Evolutionary conservation across 495 filamentous ascomycete genomes (phyloP), one percentile per base, ranked within the genome.

Genomic region (Penicillium bialowiezense): DNA sequence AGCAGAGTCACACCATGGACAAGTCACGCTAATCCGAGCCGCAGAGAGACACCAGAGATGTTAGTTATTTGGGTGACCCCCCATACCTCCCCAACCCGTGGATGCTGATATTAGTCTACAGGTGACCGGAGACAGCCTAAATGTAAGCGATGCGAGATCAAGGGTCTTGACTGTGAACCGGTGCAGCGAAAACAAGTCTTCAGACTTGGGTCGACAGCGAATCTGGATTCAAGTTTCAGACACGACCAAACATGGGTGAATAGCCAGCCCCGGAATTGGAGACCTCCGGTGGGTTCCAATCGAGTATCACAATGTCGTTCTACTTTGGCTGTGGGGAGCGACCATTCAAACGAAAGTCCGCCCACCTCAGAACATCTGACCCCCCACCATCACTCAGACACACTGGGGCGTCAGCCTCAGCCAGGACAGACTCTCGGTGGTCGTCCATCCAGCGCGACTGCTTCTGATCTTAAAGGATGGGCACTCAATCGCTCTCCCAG

Each of bases 161-260:
- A 50, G 32, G 44, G 56, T 0, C 56, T 60, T 14, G 41, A 50
- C 0, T 60, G 56, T 34, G 48, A 24, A 15, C 45, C 44, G 3
- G 52, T 50, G 2, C 44, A 46, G 31, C 47, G 33, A 12, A 56
- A 50, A 32, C 41, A 49, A 1, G 31, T 60, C 1, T 60, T 60
- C 29, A 49, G 56, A 18, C 52, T 56, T 42, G 56, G 56, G 3
- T 60, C 56, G 5, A 53, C 39, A 3, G 56, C 56, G 17, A 60
- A 53, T 18, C 26, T 55, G 7, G 56, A 60, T n/a, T 29, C 43
- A 3, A 52, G 21, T 19, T 60, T 56, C 24, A 23, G 41, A 10
- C 24, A 33, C 28, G 37, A 36, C 6, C 56, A 60, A 32, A 32
- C 32, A 48, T 60, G 56, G 56, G 56, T 60, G 1, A 56, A 60